Evolutionary conservation across 139 green algal species (phyloP), one percentile per base, ranked within the genome.

Genomic region (Haematococcus lacustris): DNA sequence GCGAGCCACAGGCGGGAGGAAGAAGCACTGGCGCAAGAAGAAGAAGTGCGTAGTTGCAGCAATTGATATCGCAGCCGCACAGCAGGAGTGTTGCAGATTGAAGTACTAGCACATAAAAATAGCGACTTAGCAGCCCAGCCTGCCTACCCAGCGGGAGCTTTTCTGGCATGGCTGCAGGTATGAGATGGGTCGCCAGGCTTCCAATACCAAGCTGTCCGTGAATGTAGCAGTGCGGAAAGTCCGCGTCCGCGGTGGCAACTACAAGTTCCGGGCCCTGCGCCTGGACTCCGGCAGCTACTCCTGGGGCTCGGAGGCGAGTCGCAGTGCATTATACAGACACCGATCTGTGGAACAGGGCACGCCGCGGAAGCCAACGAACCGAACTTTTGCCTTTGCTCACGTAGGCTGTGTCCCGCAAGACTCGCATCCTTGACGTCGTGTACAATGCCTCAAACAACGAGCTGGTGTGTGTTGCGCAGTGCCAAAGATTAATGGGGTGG

Each of bases 401-500:
- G 63, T 80, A 95, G 87, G 87, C 91, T 64, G 82, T 94, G 35
- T 94, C 95, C 50, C 85, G 93, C 80, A 98, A 98, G 89, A 87
- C 88, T 4, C 94, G 95, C 82, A 88, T 99, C 65, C 73, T 99
- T 83, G 93, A 98, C 71, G 95, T 99, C 35, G 75, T 81, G 38
- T 99, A 99, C 94, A 98, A 99, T 84, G 91, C 95, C 33, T 97
- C 93, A 77, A 98, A 98, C 90, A 99, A 99, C 87, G 95, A 99
- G 88, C 85, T 99, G 83, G 94, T 98, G 77, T n/a, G n/a, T n/a
- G n/a, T n/a, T n/a, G n/a, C n/a, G n/a, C 79, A 78, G 57, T 63
- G 53, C 43, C 37, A 38, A 7, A 23, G 61, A 39, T 23, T 3
- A 68, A 43, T n/a, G 5, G 26, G 57, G 13, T 21, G 57, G 28